Evolutionary conservation across 805 yeast species (phyloP), one percentile per base, ranked within the genome.

Genomic region (Metschnikowia anglica): DNA sequence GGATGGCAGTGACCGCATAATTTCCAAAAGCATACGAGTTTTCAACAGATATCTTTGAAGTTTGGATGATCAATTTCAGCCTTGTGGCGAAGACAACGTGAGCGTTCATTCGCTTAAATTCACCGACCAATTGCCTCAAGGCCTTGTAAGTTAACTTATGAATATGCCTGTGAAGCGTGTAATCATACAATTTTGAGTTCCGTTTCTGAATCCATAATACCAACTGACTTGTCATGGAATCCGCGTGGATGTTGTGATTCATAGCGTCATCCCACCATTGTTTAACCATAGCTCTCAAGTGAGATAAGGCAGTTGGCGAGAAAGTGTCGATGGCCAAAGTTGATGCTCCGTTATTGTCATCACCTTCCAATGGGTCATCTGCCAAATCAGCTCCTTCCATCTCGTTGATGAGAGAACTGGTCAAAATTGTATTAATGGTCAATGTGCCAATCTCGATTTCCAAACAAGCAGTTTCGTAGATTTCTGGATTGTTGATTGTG

Each of bases 231-330:
- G 89, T 83, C 77, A 90, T 76, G 1, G 86, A 70, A 60, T 90
- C 97, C 0, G 97, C 96, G 46, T 83, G 80, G 7, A 70, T 52
- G 52, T 84, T 77, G 42, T 79, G 79, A 16, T 70, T 68, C 42
- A 86, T 65, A 0, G 97, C 97, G 56, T 81, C 85, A 55, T 88
- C 95, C 96, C 97, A 91, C 97, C 97, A 88, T 24, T 74, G 80
- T 55, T 85, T 88, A 10, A 93, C 85, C 76, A 93, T 68, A 6
- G 74, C 61, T 56, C 95, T 77, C 43, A 93, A 70, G 1, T 84
- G 84, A 8, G 72, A 62, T 48, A 93, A 69, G 2, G 97, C 86
- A 0, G 85, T 79, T 0, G 81, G 74, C 9, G 90, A 83, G 54
- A 91, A 90, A 0, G 95, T 78, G 60, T 91, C 95, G 52, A 83